Base-by-base conservation (phyloP, 2,329 filamentous ascomycete genomes). In the Trichoderma atroviride region DNA sequence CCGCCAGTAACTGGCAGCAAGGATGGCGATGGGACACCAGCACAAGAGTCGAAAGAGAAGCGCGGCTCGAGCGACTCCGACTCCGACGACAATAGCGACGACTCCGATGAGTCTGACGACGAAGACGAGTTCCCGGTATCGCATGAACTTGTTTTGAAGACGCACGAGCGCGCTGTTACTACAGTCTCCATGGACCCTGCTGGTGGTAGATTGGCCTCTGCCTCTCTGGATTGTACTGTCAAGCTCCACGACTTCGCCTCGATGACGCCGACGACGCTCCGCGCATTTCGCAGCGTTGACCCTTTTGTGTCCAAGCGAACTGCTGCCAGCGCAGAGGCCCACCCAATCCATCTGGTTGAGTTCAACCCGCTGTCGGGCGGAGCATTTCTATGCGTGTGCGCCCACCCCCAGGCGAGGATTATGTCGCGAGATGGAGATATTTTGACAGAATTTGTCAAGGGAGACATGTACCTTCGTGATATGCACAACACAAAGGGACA, bases 401-500 rank as follows among this genome's bases (percentile, higher is more conserved):
- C 95, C 7, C 92, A 95, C 52, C 91, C 95, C 1, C 95, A 98
- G 79, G 93, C 95, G 14, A 94, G 94, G 79, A 89, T 99, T 29
- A 86, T 98, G 78, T 92, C 89, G 74, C 89, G 96, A 75, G 95
- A 99, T 81, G 96, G 96, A 50, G 93, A 96, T 56, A 86, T 92
- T 9, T 75, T 96, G 60, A 91, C 91, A 1, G 94, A 97, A 76
- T 98, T 97, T 73, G 91, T 94, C 74, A 99, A 99, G 81, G 96
- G 96, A 57, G 96, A 99, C 78, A 98, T 98, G 94, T 99, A 99
- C 76, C 82, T 99, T 73, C 88, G 95, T 67, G 96, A 99, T 79
- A 96, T 98, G 91, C 89, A 97, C 80, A 94, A 98, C 78, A 99
- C 96, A 5, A 98, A 97, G 78, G 96, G 96, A 1, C 96, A 99